These are phyloP conservation scores for Nitzschia palea DNA, from an alignment of 108 stramenopile species.

Conservation along the genomic window DNA sequence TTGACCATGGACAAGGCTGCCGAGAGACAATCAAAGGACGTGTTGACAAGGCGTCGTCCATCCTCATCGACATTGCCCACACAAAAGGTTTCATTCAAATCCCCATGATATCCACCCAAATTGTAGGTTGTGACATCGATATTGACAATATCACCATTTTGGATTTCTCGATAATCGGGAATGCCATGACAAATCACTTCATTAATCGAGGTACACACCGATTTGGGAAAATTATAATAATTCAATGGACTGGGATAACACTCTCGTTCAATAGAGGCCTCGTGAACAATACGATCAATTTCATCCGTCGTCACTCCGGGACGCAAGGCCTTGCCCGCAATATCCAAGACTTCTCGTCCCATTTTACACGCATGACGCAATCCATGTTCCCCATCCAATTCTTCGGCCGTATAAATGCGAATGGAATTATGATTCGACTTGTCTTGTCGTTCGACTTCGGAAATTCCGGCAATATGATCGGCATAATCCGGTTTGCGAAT, in stretches of 20 bases:
- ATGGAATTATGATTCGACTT: constrained; percentile 62
- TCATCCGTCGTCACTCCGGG: constrained; percentile 98
- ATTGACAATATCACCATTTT: constrained; percentile 98
- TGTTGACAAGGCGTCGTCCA: constrained; percentile 68
- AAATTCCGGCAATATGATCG: constrained; percentile 61
- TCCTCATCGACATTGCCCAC: constrained; percentile 93
- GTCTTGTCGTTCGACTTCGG: constrained; percentile 74
- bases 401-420: constrained; percentile 78
- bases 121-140: constrained; percentile 95
- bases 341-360: constrained; percentile 96
- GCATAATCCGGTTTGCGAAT: constrained; percentile 87
- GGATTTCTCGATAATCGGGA: constrained; percentile 86
- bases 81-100: constrained; percentile 95
- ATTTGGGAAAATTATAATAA: constrained; percentile 97
- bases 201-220: constrained; percentile 96
- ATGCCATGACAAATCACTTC: constrained; percentile 97
- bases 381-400: constrained; percentile 83
- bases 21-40: constrained; percentile 79
- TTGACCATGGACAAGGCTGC: constrained; percentile 74
- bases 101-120: constrained; percentile 93
- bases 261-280: constrained; percentile 85
- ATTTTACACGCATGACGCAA: constrained; percentile 90
- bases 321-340: constrained; percentile 82
- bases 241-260: constrained; percentile 98
- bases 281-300: constrained; percentile 95